Conservation (phyloP, 2,329 filamentous ascomycete species). For the Cladorrhinum sp. region DNA sequence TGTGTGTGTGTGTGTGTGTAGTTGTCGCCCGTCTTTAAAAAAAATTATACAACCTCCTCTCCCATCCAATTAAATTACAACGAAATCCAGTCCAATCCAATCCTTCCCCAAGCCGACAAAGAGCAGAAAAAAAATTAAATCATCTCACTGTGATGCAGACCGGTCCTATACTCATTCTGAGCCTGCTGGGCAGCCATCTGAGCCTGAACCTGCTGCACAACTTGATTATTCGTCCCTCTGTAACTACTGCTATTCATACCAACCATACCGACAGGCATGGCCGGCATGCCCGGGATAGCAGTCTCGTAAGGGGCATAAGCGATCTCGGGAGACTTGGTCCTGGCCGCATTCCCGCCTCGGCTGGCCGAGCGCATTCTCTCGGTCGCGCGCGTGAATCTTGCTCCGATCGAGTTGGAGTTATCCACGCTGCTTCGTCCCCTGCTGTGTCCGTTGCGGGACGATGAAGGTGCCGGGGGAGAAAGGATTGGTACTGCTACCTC, state of each 20-base stretch:
- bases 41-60: too few species aligned
- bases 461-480: constrained; percentile 44
- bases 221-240: constrained; percentile 27
- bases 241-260: constrained; percentile 38
- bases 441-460: constrained; percentile 44
- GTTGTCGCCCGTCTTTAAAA: too few species aligned
- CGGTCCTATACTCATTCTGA: constrained; percentile 45
- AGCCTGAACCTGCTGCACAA: constrained; percentile 24
- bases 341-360: constrained; percentile 46
- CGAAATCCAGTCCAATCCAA: too few species aligned
- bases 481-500: constrained; percentile 46
- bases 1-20: too few species aligned
- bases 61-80: too few species aligned
- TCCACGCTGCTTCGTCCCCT: constrained; percentile 57
- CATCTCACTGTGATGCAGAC: constrained; percentile 54
- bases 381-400: constrained; percentile 55
- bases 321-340: constrained; percentile 39
- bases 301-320: constrained; percentile 41
- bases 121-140: too few species aligned
- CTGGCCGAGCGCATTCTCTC: constrained; percentile 60
- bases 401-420: constrained; percentile 43
- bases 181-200: constrained; percentile 26
- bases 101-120: too few species aligned
- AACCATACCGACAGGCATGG: constrained; percentile 30
- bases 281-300: constrained; percentile 29